These are phyloP conservation scores for Pyrenula massariospora DNA, from an alignment of 495 filamentous ascomycete species.

Conservation along the genomic window DNA sequence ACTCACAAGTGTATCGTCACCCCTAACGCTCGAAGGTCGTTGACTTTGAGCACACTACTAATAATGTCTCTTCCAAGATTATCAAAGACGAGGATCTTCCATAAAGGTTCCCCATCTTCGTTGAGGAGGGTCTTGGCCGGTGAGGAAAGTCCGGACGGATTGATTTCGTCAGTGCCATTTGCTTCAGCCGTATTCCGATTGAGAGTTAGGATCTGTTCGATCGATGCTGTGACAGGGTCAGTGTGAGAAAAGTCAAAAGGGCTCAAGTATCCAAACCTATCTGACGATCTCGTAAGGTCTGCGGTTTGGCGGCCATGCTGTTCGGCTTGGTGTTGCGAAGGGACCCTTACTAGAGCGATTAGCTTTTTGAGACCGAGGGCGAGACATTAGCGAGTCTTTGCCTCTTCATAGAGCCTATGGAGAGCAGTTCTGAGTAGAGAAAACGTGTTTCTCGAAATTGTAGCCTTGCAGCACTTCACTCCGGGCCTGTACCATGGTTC, in stretches of 20 bases:
- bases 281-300: conserved; percentile 89
- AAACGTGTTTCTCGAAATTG: too few species aligned
- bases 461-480: too few species aligned
- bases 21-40: conserved; percentile 82
- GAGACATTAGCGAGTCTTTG: too few species aligned
- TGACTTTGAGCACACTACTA: conserved; percentile 87
- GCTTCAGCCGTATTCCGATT: conserved; percentile 51
- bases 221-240: conserved; percentile 53
- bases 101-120: conserved; percentile 73
- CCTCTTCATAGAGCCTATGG: too few species aligned
- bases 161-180: conserved; percentile 40
- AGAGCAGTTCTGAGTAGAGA: too few species aligned
- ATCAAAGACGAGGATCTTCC: conserved; percentile 63
- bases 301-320: conserved; percentile 57
- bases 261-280: conserved; percentile 54
- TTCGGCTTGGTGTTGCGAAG: too few species aligned
- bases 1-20: conserved; percentile 90
- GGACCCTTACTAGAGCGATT: too few species aligned
- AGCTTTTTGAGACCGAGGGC: too few species aligned
- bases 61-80: conserved; percentile 65
- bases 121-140: conserved; percentile 72
- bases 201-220: conserved; percentile 91
- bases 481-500: too few species aligned
- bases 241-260: conserved; percentile 14
- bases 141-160: conserved; percentile 49